A percentile compares a stretch with the other conserved stretches of the same genome.
These are phyloP conservation scores for Pseudogymnoascus sp. DNA, from an alignment of 2,329 filamentous ascomycete species.

Conservation along the genomic window DNA sequence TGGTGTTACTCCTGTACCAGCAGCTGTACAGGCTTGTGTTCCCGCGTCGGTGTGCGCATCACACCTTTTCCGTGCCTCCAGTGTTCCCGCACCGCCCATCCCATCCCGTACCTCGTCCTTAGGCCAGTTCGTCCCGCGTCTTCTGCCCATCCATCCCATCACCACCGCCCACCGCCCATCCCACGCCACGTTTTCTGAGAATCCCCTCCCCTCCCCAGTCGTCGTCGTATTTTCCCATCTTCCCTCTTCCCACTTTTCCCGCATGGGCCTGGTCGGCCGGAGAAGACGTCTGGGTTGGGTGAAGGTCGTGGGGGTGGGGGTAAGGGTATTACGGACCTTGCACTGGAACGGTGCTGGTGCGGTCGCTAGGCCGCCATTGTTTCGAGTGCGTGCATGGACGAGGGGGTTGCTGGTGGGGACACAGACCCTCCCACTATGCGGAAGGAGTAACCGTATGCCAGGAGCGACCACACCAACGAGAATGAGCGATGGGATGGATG, in stretches of 20 bases:
- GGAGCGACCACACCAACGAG: too few relatives aligned
- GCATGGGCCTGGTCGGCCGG: background rate
- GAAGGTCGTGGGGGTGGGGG: background rate
- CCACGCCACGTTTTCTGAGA: background rate
- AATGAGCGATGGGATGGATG: too few relatives aligned
- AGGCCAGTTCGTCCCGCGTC: too few relatives aligned
- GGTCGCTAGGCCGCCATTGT: too few relatives aligned
- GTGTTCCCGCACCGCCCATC: background rate
- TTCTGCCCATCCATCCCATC: background rate
- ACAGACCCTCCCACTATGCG: background rate
- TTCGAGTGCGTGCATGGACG: background rate
- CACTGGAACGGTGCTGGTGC: background rate
- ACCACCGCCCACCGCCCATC: background rate
- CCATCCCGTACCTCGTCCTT: too few relatives aligned
- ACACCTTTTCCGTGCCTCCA: background rate
- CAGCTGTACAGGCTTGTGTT: background rate
- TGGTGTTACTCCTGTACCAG: background rate
- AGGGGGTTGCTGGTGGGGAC: background rate
- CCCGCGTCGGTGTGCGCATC: background rate
- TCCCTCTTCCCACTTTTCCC: background rate
- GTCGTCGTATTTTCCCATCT: background rate
- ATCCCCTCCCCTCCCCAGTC: background rate
- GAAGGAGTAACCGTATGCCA: background rate
- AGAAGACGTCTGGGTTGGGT: background rate
- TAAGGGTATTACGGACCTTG: background rate